These are phyloP conservation scores for Lolium rigidum DNA, from an alignment of 176 grass and related monocot species.

Conservation along the genomic window DNA sequence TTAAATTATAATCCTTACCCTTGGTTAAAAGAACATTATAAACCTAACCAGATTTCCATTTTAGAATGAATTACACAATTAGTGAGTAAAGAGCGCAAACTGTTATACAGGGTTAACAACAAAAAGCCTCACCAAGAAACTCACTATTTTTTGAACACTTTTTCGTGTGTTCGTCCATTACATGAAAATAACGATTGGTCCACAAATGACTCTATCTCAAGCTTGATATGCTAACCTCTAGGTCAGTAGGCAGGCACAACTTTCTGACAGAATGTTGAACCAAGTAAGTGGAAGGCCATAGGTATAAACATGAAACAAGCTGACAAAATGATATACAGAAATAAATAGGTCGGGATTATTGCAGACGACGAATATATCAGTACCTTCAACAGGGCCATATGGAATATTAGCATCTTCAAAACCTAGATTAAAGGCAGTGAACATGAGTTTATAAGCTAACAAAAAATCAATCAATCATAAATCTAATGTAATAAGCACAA, in stretches of 20 bases:
- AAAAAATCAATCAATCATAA: not conserved
- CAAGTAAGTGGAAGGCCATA: slow-evolving; percentile 17
- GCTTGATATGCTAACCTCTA: slow-evolving; percentile 28
- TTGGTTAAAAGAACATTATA: not conserved
- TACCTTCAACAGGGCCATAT: slow-evolving; percentile 94
- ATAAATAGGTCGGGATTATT: slow-evolving; percentile 1
- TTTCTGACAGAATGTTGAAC: slow-evolving; percentile 24
- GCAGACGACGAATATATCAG: slow-evolving; percentile 13
- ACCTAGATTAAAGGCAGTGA: slow-evolving; percentile 52
- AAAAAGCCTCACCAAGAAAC: slow-evolving; percentile 5
- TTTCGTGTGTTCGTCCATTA: slow-evolving; percentile 5
- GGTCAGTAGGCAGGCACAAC: not conserved
- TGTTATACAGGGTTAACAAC: not conserved
- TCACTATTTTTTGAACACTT: slow-evolving; percentile 15
- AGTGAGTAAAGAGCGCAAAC: not conserved
- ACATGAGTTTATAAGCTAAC: slow-evolving; percentile 40
- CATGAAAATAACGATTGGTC: not conserved
- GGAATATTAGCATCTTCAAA: slow-evolving; percentile 90
- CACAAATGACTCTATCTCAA: slow-evolving; percentile 28
- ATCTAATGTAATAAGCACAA: slow-evolving; percentile 18
- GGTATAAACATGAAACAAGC: not conserved
- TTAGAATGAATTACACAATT: not conserved
- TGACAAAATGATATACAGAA: not conserved
- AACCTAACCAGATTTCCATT: not conserved
- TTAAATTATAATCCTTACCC: slow-evolving; percentile 1